Base-by-base conservation (phyloP, 208 protist genomes). In the Angomonas deanei region DNA sequence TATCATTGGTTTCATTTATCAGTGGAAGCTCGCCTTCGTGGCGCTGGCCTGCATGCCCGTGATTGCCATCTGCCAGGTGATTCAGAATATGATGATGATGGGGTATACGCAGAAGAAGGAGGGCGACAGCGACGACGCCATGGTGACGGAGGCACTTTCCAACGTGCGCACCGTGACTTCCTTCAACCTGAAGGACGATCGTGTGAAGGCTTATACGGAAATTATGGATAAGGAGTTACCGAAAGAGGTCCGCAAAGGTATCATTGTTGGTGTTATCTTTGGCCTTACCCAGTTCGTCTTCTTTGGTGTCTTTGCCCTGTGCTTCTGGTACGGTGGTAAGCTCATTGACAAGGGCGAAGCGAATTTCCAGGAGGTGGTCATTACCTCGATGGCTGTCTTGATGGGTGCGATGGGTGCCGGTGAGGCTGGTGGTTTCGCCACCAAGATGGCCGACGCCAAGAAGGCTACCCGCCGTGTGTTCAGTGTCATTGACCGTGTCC, bases 281-380 rank as follows among this genome's bases (percentile, higher is more conserved):
- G 82, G 86, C 46, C 24, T 74, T 55, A 67, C 75, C 17, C 74
- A 90, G 70, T 90, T 93, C 39, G 57, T 85, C 38, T 78, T 73
- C 53, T 89, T 74, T 61, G 80, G 68, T 26, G 55, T 57, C 46
- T 86, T 80, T 42, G 74, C 75, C 2, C 76, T 93, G 26, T 80
- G 74, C 61, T 93, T 76, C 67, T 93, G 86, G 84, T 93, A 89
- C 52, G 86, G 86, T 36, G 74, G 83, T 8, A 84, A 82, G 66
- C 79, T 93, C 33, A 89, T 91, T 31, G 31, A 13, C 5, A 24
- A 75, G 28, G 86, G 86, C 27, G 79, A 93, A 62, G 79, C 83
- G 0, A 52, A 70, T 24, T 91, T 93, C 58, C 31, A 79, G 47
- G 32, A 76, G 27, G 82, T 93, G 27, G 59, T 80, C 27, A 70